Percentiles rank a stretch among this genome's conserved stretches.
These are phyloP conservation scores for Xylariales sp. DNA, from an alignment of 2,329 filamentous ascomycete species.

Conservation along the genomic window DNA sequence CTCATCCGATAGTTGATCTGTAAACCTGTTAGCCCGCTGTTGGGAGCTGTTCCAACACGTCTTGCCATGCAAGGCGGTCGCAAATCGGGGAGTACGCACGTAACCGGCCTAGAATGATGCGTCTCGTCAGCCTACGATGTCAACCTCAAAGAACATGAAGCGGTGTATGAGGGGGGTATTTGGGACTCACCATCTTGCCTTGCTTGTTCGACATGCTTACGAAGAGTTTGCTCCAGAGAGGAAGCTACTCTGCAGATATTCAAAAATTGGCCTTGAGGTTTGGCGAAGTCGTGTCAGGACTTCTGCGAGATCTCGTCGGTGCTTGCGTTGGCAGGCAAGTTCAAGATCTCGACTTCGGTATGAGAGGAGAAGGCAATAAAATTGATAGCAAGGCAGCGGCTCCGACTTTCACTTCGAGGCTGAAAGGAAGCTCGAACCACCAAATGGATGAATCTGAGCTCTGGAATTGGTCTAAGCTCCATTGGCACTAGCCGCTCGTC, in stretches of 20 bases:
- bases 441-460: conserved; percentile 2
- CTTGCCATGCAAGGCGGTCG: not conserved
- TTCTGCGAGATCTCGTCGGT: conserved; percentile 34
- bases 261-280: conserved; percentile 40
- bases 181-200: conserved; percentile 94
- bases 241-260: conserved; percentile 26
- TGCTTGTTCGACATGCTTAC: conserved; percentile 80
- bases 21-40: conserved; percentile 21
- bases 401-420: not conserved
- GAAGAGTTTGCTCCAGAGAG: conserved; percentile 36
- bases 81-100: conserved; percentile 47
- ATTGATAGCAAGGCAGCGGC: conserved; percentile 6
- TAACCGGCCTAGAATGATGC: conserved; percentile 59
- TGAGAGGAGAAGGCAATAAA: conserved; percentile 12
- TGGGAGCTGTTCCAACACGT: not conserved
- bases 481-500: conserved; percentile 3
- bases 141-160: conserved; percentile 42
- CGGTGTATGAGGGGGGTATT: conserved; percentile 28
- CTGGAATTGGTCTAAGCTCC: not conserved
- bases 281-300: conserved; percentile 30
- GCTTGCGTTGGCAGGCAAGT: conserved; percentile 28
- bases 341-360: conserved; percentile 39
- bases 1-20: conserved; percentile 99
- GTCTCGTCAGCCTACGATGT: conserved; percentile 56
- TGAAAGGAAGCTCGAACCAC: conserved; percentile 19